Conservation (phyloP, 305 asterid genomes). For the Solanum chacoense region DNA sequence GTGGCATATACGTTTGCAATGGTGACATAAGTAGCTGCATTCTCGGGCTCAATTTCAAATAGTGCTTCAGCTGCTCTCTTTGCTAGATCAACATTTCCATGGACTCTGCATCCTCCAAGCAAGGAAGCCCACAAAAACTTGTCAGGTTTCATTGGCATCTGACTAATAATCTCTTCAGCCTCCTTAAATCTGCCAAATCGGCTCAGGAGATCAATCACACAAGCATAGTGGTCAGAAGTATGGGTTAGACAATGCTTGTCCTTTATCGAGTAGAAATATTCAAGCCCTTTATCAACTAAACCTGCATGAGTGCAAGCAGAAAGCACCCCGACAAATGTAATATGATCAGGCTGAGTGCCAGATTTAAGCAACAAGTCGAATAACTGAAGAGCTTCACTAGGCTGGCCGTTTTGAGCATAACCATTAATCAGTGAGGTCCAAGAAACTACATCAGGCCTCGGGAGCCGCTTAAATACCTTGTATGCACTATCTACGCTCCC, state of each 20-base stretch:
- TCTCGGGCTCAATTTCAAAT: constrained; percentile 57
- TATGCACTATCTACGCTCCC: constrained; percentile 52
- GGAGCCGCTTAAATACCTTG: constrained; percentile 39
- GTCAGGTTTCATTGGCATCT: constrained; percentile 59
- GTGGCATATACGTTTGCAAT: constrained; percentile 67
- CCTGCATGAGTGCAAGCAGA: constrained; percentile 83
- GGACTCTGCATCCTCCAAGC: constrained; percentile 72
- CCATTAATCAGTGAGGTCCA: constrained; percentile 82
- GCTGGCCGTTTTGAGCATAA: constrained; percentile 67
- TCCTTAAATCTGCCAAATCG: constrained; percentile 62
- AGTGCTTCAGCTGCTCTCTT: constrained; percentile 43
- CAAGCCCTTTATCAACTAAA: constrained; percentile 61
- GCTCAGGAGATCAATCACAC: constrained; percentile 70
- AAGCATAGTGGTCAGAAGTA: constrained; percentile 63
- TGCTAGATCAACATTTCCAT: constrained; percentile 58
- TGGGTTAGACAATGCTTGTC: constrained; percentile 37
- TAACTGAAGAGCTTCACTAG: constrained; percentile 47
- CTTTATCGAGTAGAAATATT: constrained; percentile 51
- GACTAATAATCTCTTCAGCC: constrained; percentile 47
- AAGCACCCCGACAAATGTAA: constrained; percentile 66
- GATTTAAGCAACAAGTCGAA: constrained; percentile 43
- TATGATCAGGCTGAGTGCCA: constrained; percentile 47
- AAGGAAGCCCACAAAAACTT: constrained; percentile 74
- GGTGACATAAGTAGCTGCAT: constrained; percentile 74
- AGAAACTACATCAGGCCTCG: constrained; percentile 56